Conservation (phyloP, 1,284 basidiomycete species). For the Fomitopsis betulina region DNA sequence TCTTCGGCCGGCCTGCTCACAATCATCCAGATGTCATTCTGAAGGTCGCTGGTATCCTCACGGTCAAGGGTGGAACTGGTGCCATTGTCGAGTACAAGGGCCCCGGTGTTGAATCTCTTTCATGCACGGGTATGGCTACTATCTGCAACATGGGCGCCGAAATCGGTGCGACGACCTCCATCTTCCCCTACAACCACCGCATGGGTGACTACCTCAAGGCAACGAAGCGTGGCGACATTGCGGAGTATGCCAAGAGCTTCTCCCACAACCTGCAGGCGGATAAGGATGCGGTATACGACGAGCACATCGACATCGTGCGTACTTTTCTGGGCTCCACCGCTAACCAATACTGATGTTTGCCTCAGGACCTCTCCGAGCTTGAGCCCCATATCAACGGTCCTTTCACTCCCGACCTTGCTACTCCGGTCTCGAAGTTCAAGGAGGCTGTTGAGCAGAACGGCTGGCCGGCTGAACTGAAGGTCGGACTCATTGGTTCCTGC, state of each 20-base stretch:
- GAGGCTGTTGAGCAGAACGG: conserved; percentile 90
- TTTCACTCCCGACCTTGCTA: conserved; percentile 94
- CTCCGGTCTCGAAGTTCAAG: conserved; percentile 95
- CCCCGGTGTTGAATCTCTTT: conserved; percentile 92
- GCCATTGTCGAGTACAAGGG: conserved; percentile 96
- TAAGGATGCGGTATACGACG: conserved; percentile 90
- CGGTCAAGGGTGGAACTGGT: conserved; percentile 97
- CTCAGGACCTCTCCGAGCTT: conserved; percentile 87
- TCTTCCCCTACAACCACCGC: conserved; percentile 98
- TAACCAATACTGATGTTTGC: neutral
- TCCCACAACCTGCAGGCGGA: conserved; percentile 92
- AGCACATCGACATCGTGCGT: conserved; percentile 85
- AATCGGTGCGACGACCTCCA: conserved; percentile 97
- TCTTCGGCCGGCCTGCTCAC: conserved; percentile 1
- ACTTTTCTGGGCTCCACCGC: neutral
- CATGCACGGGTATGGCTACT: conserved; percentile 99
- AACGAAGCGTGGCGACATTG: conserved; percentile 88
- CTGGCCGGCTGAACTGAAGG: conserved; percentile 97
- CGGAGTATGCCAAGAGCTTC: conserved; percentile 88
- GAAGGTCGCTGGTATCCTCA: conserved; percentile 96
- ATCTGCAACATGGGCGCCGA: conserved; percentile 99
- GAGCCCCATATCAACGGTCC: conserved; percentile 99
- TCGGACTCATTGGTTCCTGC: conserved; percentile 97
- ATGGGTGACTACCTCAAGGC: conserved; percentile 94
- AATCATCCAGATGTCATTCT: conserved; percentile 80